These are phyloP conservation scores for Kurtzmaniella natalensis DNA, from an alignment of 1,139 yeast genomes.

Conservation along the genomic window DNA sequence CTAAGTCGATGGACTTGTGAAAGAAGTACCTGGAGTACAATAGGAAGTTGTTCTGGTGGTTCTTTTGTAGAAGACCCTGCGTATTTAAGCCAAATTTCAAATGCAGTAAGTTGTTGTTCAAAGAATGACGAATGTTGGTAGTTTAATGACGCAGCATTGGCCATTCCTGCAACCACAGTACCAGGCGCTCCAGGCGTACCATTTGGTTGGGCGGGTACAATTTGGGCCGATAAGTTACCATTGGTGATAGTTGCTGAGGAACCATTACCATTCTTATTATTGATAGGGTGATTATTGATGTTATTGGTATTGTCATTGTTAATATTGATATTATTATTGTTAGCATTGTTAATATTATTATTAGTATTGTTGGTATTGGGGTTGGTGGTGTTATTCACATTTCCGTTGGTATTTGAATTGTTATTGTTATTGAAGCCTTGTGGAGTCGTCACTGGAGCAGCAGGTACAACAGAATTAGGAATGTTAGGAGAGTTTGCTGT, in stretches of 20 bases:
- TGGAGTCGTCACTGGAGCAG: constrained; percentile 2
- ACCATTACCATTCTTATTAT: background rate
- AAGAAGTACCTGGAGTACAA: constrained; percentile 83
- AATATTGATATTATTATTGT: constrained; percentile 3
- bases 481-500: constrained; percentile 18
- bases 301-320: background rate
- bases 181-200: background rate
- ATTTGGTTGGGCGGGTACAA: too few species aligned
- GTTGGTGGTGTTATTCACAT: constrained; percentile 3
- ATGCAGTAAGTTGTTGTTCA: constrained; percentile 93
- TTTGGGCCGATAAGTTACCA: background rate
- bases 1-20: constrained; percentile 93
- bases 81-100: constrained; percentile 92
- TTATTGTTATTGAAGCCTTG: constrained; percentile 13
- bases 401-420: background rate
- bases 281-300: background rate
- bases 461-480: constrained; percentile 6
- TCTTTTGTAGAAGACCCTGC: constrained; percentile 74
- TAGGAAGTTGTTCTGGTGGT: constrained; percentile 94
- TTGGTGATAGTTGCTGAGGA: background rate
- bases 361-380: background rate
- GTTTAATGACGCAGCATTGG: constrained; percentile 16
- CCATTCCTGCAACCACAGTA: constrained; percentile 2
- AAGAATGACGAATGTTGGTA: constrained; percentile 92
- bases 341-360: background rate